Conservation (phyloP, 1,284 basidiomycete species). For the Xerocomus minutiporus region DNA sequence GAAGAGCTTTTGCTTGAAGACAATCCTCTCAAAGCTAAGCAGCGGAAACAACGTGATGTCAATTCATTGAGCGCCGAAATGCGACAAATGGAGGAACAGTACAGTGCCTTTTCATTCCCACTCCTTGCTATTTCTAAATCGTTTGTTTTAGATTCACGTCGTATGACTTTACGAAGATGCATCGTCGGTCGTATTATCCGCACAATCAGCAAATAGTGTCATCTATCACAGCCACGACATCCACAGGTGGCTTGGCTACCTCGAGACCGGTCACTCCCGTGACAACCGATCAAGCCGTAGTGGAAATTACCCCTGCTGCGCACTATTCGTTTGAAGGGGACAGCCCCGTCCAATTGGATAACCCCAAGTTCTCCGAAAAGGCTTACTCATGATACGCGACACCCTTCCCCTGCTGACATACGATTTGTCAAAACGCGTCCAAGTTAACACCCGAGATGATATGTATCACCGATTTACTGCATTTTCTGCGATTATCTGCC, state of each 20-base stretch:
- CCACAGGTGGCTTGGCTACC: conserved; percentile 39
- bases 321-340: conserved; percentile 24
- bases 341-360: conserved; percentile 18
- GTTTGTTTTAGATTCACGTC: conserved; percentile 55
- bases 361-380: conserved; percentile 23
- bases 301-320: conserved; percentile 14
- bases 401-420: not conserved
- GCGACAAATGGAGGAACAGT: conserved; percentile 98
- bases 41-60: conserved; percentile 85
- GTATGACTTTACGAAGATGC: conserved; percentile 84
- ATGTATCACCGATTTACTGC: conserved; percentile 26
- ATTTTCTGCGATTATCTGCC: conserved; percentile 19
- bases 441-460: conserved; percentile 8
- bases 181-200: conserved; percentile 77
- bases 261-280: conserved; percentile 47
- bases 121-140: not conserved
- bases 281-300: conserved; percentile 24
- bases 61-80: conserved; percentile 82
- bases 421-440: not conserved
- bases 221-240: conserved; percentile 42
- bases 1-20: conserved; percentile 95
- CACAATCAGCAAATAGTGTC: conserved; percentile 65
- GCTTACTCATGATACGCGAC: conserved; percentile 25
- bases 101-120: conserved; percentile 31
- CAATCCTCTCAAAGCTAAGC: conserved; percentile 93